Base-by-base conservation (phyloP, 1,284 basidiomycete genomes). In the Cutaneotrichosporon daszewskae region DNA sequence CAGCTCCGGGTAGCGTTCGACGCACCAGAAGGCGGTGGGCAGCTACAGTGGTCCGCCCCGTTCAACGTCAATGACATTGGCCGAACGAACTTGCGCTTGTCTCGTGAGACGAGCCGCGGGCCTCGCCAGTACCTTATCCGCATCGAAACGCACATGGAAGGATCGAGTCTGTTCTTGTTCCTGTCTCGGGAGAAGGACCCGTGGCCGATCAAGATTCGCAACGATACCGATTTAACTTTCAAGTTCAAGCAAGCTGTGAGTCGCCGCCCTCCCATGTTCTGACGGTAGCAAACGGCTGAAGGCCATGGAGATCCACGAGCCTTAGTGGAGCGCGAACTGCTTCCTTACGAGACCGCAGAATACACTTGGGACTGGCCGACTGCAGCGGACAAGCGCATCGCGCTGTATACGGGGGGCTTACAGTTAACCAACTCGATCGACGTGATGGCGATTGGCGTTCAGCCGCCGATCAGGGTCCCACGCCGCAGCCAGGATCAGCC, bases 321-420 rank as follows among this genome's bases (percentile, higher is more conserved):
- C 31, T 49, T 54, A 12, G 42, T 43, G n/a, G 25, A 51, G 13
- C 53, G 55, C n/a, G 49, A 52, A 2, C 19, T 68, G 5, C 37
- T 40, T 14, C 55, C 64, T 5, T 45, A 59, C 16, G 29, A 51
- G 2, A 54, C 54, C 0, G 54, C 54, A 8, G 59, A 66, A 40
- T 99, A 97, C 64, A 85, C 91, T 6, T 99, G 95, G 95, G 95
- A 99, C 66, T 83, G 80, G 53, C 95, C 95, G 1, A 87, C 91
- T 9, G 82, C 83, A 3, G 74, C 75, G 42, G 83, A 86, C 59
- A 98, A 96, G 74, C 83, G 82, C 55, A 76, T 99, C 31, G 72
- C 81, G 40, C 73, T 98, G 13, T 72, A 71, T 13, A 78, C 83
- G 43, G 82, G 83, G 34, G 77, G 78, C 12, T 32, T 57, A 6